Evolutionary conservation across 2,329 filamentous ascomycete genomes (phyloP).

Genomic region (Nannizziopsis arthrosporioides): DNA sequence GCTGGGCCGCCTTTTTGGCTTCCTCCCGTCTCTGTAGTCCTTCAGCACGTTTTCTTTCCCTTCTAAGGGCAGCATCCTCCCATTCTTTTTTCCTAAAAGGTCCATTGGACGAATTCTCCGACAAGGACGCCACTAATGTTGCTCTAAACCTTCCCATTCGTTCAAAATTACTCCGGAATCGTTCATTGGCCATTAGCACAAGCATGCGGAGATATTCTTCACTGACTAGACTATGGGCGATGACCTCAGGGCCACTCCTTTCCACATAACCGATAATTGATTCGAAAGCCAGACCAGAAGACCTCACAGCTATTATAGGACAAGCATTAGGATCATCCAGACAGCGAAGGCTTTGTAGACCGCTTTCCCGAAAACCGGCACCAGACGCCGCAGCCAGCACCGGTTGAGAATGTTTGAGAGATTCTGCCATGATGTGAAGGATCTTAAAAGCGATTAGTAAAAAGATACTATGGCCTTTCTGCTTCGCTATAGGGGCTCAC

Average conservation of each 20-base stretch:
- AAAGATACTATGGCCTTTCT: not conserved
- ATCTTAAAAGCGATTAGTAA: slow-evolving; percentile 47
- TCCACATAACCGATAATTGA: slow-evolving; percentile 57
- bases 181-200: slow-evolving; percentile 57
- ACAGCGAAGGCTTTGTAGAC: slow-evolving; percentile 54
- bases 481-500: slow-evolving; percentile 41
- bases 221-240: slow-evolving; percentile 47
- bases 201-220: slow-evolving; percentile 57
- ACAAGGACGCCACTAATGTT: slow-evolving; percentile 21
- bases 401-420: slow-evolving; percentile 59
- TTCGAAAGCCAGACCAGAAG: slow-evolving; percentile 70
- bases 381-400: slow-evolving; percentile 64
- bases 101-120: slow-evolving; percentile 1
- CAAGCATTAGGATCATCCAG: slow-evolving; percentile 34
- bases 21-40: slow-evolving; percentile 28
- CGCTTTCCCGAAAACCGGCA: slow-evolving; percentile 82
- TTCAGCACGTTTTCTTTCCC: slow-evolving; percentile 32
- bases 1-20: slow-evolving; percentile 8
- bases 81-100: slow-evolving; percentile 18
- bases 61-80: slow-evolving; percentile 30
- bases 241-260: slow-evolving; percentile 23
- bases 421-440: slow-evolving; percentile 72
- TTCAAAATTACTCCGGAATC: slow-evolving; percentile 32
- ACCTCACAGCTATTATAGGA: slow-evolving; percentile 76
- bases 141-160: slow-evolving; percentile 30